phyloP scores from a whole-genome alignment of 768 basidiomycete species.

The Kockovaella imperatae region DNA sequence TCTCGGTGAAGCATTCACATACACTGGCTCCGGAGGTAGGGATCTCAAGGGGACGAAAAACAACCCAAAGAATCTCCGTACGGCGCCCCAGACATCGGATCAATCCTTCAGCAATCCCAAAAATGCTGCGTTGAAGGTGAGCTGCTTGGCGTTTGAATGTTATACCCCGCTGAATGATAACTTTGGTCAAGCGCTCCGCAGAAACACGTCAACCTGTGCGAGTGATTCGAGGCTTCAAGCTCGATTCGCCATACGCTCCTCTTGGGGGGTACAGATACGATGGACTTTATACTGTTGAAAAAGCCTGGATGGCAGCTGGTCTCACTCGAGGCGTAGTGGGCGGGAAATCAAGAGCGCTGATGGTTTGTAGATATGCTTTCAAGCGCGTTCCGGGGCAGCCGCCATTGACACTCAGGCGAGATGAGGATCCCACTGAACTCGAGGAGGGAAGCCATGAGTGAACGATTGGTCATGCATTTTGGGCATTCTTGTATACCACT shows the following conservation, averaged over 20 bases:
- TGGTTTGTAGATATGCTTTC: conserved; percentile 80
- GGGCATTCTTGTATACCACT: too few species aligned
- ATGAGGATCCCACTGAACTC: conserved; percentile 3
- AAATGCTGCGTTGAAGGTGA: conserved; percentile 63
- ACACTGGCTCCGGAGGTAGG: conserved; percentile 58
- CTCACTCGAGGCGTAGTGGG: conserved; percentile 57
- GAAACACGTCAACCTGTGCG: conserved; percentile 75
- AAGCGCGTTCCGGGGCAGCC: conserved; percentile 25
- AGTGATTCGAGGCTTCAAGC: conserved; percentile 78
- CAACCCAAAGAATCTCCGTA: conserved; percentile 81
- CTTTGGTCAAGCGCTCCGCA: conserved; percentile 55
- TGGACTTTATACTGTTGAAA: conserved; percentile 57
- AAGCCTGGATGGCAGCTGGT: conserved; percentile 72
- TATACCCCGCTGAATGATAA: background rate
- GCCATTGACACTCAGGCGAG: conserved; percentile 7
- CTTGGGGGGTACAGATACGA: conserved; percentile 84
- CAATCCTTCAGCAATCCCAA: conserved; percentile 68
- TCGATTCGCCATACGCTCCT: conserved; percentile 65
- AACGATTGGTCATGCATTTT: too few species aligned
- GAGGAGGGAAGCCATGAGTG: too few species aligned
- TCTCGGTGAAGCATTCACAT: conserved; percentile 35
- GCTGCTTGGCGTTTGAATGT: background rate
- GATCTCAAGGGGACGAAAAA: conserved; percentile 76
- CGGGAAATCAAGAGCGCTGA: too few species aligned
- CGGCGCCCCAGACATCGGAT: conserved; percentile 75